These are phyloP conservation scores for Funneliformis caledonium DNA, from an alignment of 371 early-diverging fungal species.

Conservation along the genomic window DNA sequence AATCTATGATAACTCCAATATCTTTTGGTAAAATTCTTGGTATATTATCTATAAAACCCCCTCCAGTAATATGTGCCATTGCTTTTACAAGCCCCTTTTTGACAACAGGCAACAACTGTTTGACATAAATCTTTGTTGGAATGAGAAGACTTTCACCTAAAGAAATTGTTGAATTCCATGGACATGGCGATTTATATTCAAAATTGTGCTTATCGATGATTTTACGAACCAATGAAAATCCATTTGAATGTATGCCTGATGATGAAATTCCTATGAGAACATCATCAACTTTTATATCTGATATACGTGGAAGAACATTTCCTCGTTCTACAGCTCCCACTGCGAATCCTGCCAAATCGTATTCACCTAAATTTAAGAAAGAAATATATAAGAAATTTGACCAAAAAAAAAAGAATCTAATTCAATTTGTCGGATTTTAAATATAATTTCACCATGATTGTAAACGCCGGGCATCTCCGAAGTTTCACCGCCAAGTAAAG, in stretches of 20 bases:
- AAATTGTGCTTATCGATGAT: slow-evolving; percentile 77
- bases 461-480: slow-evolving; percentile 99
- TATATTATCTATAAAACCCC: slow-evolving; percentile 96
- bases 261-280: slow-evolving; percentile 89
- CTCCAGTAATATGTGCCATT: slow-evolving; percentile 98
- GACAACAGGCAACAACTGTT: slow-evolving; percentile 84
- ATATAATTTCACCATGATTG: slow-evolving; percentile 36
- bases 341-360: slow-evolving; percentile 96
- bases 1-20: slow-evolving; percentile 80
- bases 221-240: slow-evolving; percentile 95
- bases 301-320: slow-evolving; percentile 84
- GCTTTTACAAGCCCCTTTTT: slow-evolving; percentile 83
- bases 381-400: neutral
- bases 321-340: slow-evolving; percentile 95
- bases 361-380: slow-evolving; percentile 67
- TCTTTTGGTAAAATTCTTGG: slow-evolving; percentile 91
- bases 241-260: slow-evolving; percentile 96
- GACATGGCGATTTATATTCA: slow-evolving; percentile 78
- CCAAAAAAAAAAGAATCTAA: neutral
- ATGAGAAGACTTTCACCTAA: slow-evolving; percentile 87
- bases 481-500: slow-evolving; percentile 98
- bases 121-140: slow-evolving; percentile 95
- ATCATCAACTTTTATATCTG: slow-evolving; percentile 79
- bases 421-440: neutral
- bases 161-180: slow-evolving; percentile 68